A percentile compares a stretch with the other conserved stretches of the same genome.
Evolutionary conservation across 331 rosid genomes (phyloP).

Genomic region (Dryas integrifolia): DNA sequence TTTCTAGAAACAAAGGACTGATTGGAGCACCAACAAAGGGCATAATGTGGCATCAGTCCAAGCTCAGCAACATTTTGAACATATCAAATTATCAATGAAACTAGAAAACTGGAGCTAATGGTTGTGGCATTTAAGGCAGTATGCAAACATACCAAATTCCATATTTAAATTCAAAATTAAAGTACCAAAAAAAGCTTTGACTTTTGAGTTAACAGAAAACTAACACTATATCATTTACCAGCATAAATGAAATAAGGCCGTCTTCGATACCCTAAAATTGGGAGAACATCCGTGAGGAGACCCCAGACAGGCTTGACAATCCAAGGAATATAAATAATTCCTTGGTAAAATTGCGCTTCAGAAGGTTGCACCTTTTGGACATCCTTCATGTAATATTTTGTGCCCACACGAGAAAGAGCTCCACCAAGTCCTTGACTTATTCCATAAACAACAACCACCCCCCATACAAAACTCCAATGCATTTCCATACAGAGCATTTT

Average conservation of each 20-base stretch:
- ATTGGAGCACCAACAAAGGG: too few species aligned
- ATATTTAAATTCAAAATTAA: too few species aligned
- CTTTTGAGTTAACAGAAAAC: not conserved
- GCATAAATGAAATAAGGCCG: slow-evolving; percentile 81
- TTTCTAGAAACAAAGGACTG: too few species aligned
- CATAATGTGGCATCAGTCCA: too few species aligned
- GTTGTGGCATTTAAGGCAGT: not conserved
- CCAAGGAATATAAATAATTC: slow-evolving; percentile 90
- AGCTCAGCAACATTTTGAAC: too few species aligned
- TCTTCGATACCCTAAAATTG: slow-evolving; percentile 71
- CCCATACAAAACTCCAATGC: slow-evolving; percentile 94
- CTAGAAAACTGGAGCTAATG: not conserved
- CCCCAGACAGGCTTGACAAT: slow-evolving; percentile 97
- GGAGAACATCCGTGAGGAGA: slow-evolving; percentile 90
- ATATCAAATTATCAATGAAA: too few species aligned
- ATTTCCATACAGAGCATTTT: slow-evolving; percentile 62
- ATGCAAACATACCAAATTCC: not conserved
- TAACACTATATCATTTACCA: slow-evolving; percentile 37
- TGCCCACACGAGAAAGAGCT: slow-evolving; percentile 67
- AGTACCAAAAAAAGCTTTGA: too few species aligned
- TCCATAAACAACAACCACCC: slow-evolving; percentile 78
- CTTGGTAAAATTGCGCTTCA: slow-evolving; percentile 82
- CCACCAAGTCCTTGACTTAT: slow-evolving; percentile 91
- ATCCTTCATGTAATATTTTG: slow-evolving; percentile 92
- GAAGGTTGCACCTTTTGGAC: slow-evolving; percentile 96